Conservation (phyloP, 345 rosid genomes). For the Camelina laxa region DNA sequence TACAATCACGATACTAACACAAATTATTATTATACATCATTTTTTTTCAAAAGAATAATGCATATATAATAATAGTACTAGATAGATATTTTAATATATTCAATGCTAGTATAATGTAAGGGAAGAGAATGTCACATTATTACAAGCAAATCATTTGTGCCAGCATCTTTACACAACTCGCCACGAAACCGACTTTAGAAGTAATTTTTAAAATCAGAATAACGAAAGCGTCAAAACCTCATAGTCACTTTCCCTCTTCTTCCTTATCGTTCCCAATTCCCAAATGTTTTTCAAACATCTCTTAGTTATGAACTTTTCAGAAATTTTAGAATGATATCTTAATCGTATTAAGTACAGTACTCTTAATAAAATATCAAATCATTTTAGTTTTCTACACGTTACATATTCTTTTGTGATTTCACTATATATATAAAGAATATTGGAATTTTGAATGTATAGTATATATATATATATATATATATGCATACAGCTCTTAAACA, state of each 20-base stretch:
- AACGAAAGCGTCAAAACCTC: conserved; percentile 26
- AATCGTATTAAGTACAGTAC: too few species aligned
- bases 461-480: background rate
- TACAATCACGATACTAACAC: too few species aligned
- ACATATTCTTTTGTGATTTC: too few species aligned
- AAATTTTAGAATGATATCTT: too few species aligned
- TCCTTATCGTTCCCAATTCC: too few species aligned
- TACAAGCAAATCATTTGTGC: conserved; percentile 28
- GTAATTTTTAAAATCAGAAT: background rate
- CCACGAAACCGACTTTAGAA: conserved; percentile 29
- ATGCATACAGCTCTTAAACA: background rate
- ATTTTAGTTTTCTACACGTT: too few species aligned
- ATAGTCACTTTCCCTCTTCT: background rate
- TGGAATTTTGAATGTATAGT: background rate
- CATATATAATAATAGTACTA: too few species aligned
- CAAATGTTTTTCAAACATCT: too few species aligned
- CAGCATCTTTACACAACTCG: conserved; percentile 32
- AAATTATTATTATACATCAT: too few species aligned
- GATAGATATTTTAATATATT: background rate
- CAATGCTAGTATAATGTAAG: background rate
- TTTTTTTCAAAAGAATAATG: too few species aligned
- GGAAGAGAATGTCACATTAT: conserved; percentile 21
- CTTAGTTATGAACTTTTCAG: background rate
- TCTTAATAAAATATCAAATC: too few species aligned
- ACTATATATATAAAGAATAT: too few species aligned